Conservation (phyloP, 306 rosid genomes). For the Spatholobus suberectus region DNA sequence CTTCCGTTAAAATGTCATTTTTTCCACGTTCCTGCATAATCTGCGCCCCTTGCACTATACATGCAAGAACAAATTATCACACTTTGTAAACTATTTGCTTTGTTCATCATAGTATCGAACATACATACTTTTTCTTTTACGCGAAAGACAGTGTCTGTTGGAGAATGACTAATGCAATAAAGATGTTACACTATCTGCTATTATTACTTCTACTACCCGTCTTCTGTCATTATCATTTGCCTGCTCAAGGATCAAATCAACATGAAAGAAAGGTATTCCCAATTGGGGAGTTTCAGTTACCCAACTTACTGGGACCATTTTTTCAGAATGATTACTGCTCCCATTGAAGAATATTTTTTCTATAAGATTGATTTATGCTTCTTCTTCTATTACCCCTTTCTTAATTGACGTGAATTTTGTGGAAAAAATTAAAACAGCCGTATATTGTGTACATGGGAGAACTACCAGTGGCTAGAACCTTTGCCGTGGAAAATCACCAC, state of each 20-base stretch:
- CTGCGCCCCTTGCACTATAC: not conserved
- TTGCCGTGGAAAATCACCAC: conserved; percentile 49
- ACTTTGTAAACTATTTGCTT: not conserved
- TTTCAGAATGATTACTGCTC: not conserved
- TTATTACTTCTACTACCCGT: conserved; percentile 28
- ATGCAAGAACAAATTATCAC: not conserved
- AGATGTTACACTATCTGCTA: conserved; percentile 25
- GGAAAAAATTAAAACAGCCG: conserved; percentile 51
- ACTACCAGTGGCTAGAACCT: conserved; percentile 39
- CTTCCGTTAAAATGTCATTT: conserved; percentile 4
- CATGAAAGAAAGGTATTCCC: conserved; percentile 65
- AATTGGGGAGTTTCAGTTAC: not conserved
- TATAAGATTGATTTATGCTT: not conserved
- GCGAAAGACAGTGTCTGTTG: not conserved
- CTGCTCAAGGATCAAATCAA: conserved; percentile 52
- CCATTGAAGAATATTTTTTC: not conserved
- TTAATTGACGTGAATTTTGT: conserved; percentile 14
- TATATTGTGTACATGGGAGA: conserved; percentile 90
- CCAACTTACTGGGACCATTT: not conserved
- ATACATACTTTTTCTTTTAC: not conserved
- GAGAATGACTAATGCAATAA: conserved; percentile 29
- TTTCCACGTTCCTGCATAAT: conserved; percentile 13
- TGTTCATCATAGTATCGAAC: not conserved
- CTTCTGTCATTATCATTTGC: conserved; percentile 33
- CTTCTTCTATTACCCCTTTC: not conserved